Conservation (phyloP, 495 filamentous ascomycete genomes). For the Paragyromitra xinjiangensis region DNA sequence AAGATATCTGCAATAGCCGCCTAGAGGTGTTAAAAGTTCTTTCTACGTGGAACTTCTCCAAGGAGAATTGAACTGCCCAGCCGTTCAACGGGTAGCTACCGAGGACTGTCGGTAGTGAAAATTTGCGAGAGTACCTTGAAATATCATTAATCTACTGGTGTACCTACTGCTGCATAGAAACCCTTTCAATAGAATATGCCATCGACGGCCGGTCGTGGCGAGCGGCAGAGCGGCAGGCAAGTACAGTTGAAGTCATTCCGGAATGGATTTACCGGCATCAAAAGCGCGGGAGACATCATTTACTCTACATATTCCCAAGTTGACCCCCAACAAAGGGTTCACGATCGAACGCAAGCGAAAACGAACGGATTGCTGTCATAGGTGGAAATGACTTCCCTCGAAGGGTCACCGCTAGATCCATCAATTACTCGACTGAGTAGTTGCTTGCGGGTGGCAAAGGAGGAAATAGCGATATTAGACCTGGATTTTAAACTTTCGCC, state of each 20-base stretch:
- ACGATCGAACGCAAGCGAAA: neutral
- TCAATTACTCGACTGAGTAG: slow-evolving; percentile 41
- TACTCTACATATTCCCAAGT: slow-evolving; percentile 9
- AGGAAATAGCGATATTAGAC: slow-evolving; percentile 8
- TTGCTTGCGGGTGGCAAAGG: slow-evolving; percentile 45
- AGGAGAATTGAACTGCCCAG: neutral
- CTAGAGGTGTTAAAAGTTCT: no score
- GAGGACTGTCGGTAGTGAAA: slow-evolving; percentile 29
- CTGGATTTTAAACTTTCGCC: slow-evolving; percentile 47
- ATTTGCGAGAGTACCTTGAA: slow-evolving; percentile 4
- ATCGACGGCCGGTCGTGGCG: slow-evolving; percentile 2
- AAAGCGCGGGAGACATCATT: slow-evolving; percentile 2
- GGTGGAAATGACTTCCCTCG: neutral
- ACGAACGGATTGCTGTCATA: slow-evolving; percentile 9
- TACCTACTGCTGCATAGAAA: slow-evolving; percentile 10
- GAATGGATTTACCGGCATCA: slow-evolving; percentile 31
- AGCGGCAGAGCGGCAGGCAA: slow-evolving; percentile 9
- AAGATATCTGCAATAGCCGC: neutral
- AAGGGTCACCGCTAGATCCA: slow-evolving; percentile 4
- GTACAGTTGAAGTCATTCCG: slow-evolving; percentile 7
- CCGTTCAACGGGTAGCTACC: slow-evolving; percentile 24
- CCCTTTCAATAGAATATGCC: slow-evolving; percentile 2
- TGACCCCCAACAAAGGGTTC: neutral
- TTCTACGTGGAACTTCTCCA: neutral
- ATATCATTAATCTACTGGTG: slow-evolving; percentile 11